Evolutionary conservation across 1,284 basidiomycete genomes (phyloP).

Genomic region (Mycena citricolor): DNA sequence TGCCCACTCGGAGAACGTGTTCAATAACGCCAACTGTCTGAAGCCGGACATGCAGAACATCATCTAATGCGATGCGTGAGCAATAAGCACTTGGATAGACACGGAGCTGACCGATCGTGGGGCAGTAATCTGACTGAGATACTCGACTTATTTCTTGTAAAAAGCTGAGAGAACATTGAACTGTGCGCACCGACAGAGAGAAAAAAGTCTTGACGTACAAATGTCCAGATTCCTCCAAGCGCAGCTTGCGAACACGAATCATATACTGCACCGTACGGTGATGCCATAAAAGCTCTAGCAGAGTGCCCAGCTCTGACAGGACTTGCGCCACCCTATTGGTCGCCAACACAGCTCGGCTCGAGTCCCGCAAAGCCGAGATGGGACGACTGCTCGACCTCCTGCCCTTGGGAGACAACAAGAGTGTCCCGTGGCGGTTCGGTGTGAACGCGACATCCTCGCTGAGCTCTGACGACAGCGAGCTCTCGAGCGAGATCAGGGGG

Average conservation of each 20-base stretch:
- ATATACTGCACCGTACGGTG: slow-evolving; percentile 63
- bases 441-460: slow-evolving; percentile 65
- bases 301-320: slow-evolving; percentile 44
- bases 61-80: slow-evolving; percentile 44
- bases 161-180: slow-evolving; percentile 52
- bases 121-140: slow-evolving; percentile 64
- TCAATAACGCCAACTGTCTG: slow-evolving; percentile 79
- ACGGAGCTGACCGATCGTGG: slow-evolving; percentile 55
- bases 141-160: slow-evolving; percentile 64
- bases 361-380: slow-evolving; percentile 29
- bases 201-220: slow-evolving; percentile 52
- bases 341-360: slow-evolving; percentile 33
- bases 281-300: slow-evolving; percentile 64
- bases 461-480: slow-evolving; percentile 64
- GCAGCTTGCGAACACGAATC: slow-evolving; percentile 55
- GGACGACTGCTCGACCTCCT: slow-evolving; percentile 34
- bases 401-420: slow-evolving; percentile 47
- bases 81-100: neutral
- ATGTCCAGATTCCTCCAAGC: slow-evolving; percentile 69
- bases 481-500: slow-evolving; percentile 66
- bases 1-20: slow-evolving; percentile 65
- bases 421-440: slow-evolving; percentile 64
- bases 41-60: slow-evolving; percentile 73
- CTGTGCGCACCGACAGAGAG: slow-evolving; percentile 8
- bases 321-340: slow-evolving; percentile 57